Evolutionary conservation across 108 stramenopile species (phyloP).

Genomic region (Licmophora abbreviata): DNA sequence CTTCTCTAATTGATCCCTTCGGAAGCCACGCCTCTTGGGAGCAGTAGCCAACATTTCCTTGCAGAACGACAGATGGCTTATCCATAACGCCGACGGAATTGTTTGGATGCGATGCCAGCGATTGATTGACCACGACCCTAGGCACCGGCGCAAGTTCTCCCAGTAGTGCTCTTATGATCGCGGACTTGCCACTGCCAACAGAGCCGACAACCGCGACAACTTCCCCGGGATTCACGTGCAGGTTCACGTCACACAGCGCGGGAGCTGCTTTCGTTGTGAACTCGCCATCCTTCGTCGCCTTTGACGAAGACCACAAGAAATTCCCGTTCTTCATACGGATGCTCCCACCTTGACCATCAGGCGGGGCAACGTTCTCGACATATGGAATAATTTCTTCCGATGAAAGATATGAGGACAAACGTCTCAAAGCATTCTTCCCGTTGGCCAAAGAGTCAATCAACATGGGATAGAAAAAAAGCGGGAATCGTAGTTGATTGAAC

Average conservation of each 20-base stretch:
- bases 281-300: conserved; percentile 18
- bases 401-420: conserved; percentile 56
- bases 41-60: conserved; percentile 64
- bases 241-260: conserved; percentile 47
- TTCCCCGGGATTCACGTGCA: conserved; percentile 56
- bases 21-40: conserved; percentile 81
- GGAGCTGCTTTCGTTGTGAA: conserved; percentile 19
- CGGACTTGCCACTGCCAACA: conserved; percentile 87
- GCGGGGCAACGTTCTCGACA: conserved; percentile 26
- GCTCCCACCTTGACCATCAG: conserved; percentile 31
- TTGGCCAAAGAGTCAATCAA: conserved; percentile 66
- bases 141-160: conserved; percentile 81
- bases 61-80: conserved; percentile 28
- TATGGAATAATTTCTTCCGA: conserved; percentile 59
- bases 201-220: conserved; percentile 80
- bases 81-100: conserved; percentile 13
- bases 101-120: neutral
- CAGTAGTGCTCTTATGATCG: conserved; percentile 66
- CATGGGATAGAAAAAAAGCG: conserved; percentile 85
- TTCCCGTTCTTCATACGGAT: conserved; percentile 66
- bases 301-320: conserved; percentile 50
- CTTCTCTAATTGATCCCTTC: conserved; percentile 74
- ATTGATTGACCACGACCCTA: conserved; percentile 23
- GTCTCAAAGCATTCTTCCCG: conserved; percentile 52
- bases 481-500: conserved; percentile 88